Evolutionary conservation across 139 green algal genomes (phyloP), one percentile per base, ranked within the genome.

Genomic region (Coelastrella sp.): DNA sequence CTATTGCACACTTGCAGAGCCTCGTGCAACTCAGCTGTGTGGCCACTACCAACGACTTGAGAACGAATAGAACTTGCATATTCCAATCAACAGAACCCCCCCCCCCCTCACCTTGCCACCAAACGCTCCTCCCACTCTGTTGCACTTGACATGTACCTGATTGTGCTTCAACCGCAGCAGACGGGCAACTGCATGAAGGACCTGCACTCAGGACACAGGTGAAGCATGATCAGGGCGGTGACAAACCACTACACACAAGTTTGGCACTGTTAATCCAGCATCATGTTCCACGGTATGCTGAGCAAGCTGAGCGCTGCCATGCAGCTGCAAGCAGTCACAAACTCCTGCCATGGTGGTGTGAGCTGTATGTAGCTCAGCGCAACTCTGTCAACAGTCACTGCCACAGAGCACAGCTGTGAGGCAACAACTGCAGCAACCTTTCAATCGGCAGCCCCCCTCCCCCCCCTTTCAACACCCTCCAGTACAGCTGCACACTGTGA

Each of bases 111-210:
- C 91, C 92, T 98, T 98, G 66, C 96, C 96, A 19, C 95, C 95
- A 91, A 96, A 98, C 4, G 73, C 94, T 22, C 96, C 96, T 7
- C 96, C 96, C 66, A 96, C 89, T 0, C 96, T 91, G 10, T 93
- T 92, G 85, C 63, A 90, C 63, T 78, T 92, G 27, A 94, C 89
- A n/a, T 92, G 61, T 27, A 93, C 76, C 72, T 93, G 79, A 86
- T 94, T 90, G 25, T 94, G 86, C 8, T 88, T 90, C 78, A 95
- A n/a, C 14, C 49, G 61, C 22, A 96, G 89, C n/a, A 85, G 65
- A 4, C 57, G 25, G 0, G 89, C 79, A 75, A 95, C 93, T 57
- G 20, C 56, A 24, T 59, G 81, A 61, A 90, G 57, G 22, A 90
- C 8, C 82, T 90, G 65, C 89, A 74, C 27, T 25, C 35, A 49